These are phyloP conservation scores for Haplographium delicatum DNA, from an alignment of 495 filamentous ascomycete genomes.

Conservation along the genomic window DNA sequence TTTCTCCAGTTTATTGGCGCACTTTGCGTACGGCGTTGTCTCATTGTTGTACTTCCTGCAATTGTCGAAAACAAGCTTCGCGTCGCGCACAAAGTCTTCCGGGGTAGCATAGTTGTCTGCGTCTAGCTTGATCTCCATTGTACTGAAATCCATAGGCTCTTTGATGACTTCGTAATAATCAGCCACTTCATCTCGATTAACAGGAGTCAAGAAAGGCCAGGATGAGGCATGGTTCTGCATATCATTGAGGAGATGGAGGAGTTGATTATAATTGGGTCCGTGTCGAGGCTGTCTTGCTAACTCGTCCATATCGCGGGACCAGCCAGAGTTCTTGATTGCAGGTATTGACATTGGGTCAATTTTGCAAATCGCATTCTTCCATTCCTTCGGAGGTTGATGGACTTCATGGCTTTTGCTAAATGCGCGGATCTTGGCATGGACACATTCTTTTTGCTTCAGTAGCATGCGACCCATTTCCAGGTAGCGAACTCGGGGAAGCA, in stretches of 20 bases:
- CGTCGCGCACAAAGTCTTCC: conserved; percentile 91
- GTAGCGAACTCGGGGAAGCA: conserved; percentile 93
- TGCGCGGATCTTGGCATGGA: conserved; percentile 89
- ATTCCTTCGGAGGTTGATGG: conserved; percentile 78
- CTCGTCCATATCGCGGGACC: conserved; percentile 97
- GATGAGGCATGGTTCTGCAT: conserved; percentile 87
- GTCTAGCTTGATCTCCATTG: conserved; percentile 95
- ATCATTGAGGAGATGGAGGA: conserved; percentile 88
- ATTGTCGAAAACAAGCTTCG: conserved; percentile 88
- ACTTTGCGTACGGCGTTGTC: conserved; percentile 91
- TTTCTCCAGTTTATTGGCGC: conserved; percentile 91
- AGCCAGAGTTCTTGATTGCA: conserved; percentile 83
- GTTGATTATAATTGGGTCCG: conserved; percentile 91
- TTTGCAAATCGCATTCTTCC: conserved; percentile 63
- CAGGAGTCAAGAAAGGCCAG: conserved; percentile 93
- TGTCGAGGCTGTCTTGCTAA: conserved; percentile 94
- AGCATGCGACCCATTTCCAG: conserved; percentile 93
- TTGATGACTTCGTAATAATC: conserved; percentile 99
- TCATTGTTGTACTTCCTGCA: conserved; percentile 96
- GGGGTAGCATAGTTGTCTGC: conserved; percentile 86
- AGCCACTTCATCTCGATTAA: conserved; percentile 89
- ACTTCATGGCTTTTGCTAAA: conserved; percentile 85
- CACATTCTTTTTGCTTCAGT: conserved; percentile 91
- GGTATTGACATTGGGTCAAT: conserved; percentile 80
- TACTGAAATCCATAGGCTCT: conserved; percentile 93